Base-by-base conservation (phyloP, 2,329 filamentous ascomycete genomes). In the Cryphonectria nitschkei region DNA sequence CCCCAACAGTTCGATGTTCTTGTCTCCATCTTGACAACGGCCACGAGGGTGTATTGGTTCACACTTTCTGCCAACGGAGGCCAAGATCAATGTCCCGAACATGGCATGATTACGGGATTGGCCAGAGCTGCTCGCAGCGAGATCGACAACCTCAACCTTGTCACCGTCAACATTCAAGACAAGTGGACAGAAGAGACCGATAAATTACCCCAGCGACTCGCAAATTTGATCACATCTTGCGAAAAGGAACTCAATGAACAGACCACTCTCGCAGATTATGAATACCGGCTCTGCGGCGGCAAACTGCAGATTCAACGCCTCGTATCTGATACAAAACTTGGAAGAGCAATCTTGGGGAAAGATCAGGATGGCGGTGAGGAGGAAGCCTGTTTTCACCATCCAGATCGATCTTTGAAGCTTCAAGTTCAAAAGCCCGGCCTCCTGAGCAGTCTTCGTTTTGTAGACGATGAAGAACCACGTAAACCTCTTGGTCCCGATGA, bases 371-470 rank as follows among this genome's bases (percentile, higher is more conserved):
- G 22, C 7, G 50, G 26, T 26, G 19, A 16, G 54, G 54, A 58
- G 14, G 26, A 58, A 2, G 29, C 26, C 32, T 3, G 11, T 2
- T 34, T 58, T 13, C 54, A 58, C 54, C 54, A 58, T 32, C 13
- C 54, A 1, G 19, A 52, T 13, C 50, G 50, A 26, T 22, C 19
- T 22, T 52, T 52, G 50, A 52, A 26, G 14, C 65, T 72, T n/a
- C 64, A 72, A 7, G 69, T 73, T 1, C 58, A 66, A 19, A 67
- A 62, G 9, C 68, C 69, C 5, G 68, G 69, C 14, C 50, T 74
- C 1, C 39, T 72, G 14, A 65, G 60, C 37, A 73, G 69, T 43
- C 64, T 73, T 75, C 62, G 71, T 70, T 22, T 56, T 73, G 4
- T 68, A 73, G 26, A 41, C 50, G 50, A 52, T 26, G 50, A 52